phyloP scores from a whole-genome alignment of 176 grass and related monocot species.

The Zoysia pacifica region DNA sequence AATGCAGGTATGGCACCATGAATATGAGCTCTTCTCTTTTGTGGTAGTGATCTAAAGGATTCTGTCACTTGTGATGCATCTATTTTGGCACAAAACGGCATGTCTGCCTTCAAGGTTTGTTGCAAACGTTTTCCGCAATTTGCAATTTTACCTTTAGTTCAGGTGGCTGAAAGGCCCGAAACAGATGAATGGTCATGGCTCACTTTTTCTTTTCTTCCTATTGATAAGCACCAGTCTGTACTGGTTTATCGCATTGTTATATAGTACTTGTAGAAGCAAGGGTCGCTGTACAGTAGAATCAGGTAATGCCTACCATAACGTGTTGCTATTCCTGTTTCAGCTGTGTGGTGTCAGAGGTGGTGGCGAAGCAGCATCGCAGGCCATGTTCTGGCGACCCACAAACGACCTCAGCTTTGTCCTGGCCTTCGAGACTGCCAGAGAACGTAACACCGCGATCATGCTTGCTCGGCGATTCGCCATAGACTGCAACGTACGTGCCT shows the following conservation, averaged over 20 bases:
- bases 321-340: conserved; percentile 38
- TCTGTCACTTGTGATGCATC: neutral
- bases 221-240: neutral
- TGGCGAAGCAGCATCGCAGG: conserved; percentile 62
- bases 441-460: conserved; percentile 79
- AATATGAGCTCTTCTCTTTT: conserved; percentile 9
- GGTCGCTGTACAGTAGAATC: neutral
- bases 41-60: conserved; percentile 4
- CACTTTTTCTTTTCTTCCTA: neutral
- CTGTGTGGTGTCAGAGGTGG: conserved; percentile 76
- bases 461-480: conserved; percentile 75
- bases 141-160: neutral
- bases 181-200: neutral
- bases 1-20: conserved; percentile 64
- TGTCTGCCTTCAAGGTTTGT: conserved; percentile 1
- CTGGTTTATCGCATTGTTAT: neutral
- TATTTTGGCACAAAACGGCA: conserved; percentile 4
- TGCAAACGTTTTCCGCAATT: conserved; percentile 1
- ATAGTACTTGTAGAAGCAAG: neutral
- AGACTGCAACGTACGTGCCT: conserved; percentile 75
- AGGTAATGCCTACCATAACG: neutral
- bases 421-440: conserved; percentile 69
- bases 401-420: conserved; percentile 60
- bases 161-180: conserved; percentile 17
- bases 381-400: conserved; percentile 70